Base-by-base conservation (phyloP, 306 rosid genomes). In the Dicorynia guianensis region DNA sequence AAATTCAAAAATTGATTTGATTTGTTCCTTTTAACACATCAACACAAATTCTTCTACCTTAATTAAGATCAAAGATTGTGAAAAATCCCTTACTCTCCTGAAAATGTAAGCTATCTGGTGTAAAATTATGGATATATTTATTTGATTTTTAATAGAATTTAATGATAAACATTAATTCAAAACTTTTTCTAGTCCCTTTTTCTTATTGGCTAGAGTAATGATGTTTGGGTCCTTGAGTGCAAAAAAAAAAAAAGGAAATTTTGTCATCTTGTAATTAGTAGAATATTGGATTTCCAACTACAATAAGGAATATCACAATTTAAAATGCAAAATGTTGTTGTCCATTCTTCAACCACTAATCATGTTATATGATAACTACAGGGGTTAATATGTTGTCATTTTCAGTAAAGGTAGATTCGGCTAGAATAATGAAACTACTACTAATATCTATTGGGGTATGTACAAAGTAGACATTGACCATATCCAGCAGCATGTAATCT, bases 401-500 rank as follows among this genome's bases (percentile, higher is more conserved):
- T 64, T 68, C 68, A 20, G n/a, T 57, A 69, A 84, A 80, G 82
- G 61, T 38, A 67, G 71, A 67, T 77, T 81, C 15, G 73, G 69
- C 69, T 71, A 74, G 56, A 80, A 76, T 70, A 75, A 86, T 82
- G 77, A 82, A 38, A 42, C 57, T 25, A 15, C 50, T 63, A 36
- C 55, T 72, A 33, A 71, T 48, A 72, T 71, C 17, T 25, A 42
- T 15, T 43, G 49, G 46, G 60, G 10, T 76, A 11, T 75, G 74
- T 66, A 38, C 55, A 58, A 66, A 52, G 74, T 25, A 72, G 52
- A 18, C 25, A 61, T 79, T 77, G 82, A 83, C 84, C 87, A 69
- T 58, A 63, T 81, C 81, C 75, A 70, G 38, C 72, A 75, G 71
- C 79, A 75, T 67, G 80, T 72, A 81, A 75, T 65, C 74, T 81